Base-by-base conservation (phyloP, 2,329 filamentous ascomycete species). In the Cladophialophora carrionii region DNA sequence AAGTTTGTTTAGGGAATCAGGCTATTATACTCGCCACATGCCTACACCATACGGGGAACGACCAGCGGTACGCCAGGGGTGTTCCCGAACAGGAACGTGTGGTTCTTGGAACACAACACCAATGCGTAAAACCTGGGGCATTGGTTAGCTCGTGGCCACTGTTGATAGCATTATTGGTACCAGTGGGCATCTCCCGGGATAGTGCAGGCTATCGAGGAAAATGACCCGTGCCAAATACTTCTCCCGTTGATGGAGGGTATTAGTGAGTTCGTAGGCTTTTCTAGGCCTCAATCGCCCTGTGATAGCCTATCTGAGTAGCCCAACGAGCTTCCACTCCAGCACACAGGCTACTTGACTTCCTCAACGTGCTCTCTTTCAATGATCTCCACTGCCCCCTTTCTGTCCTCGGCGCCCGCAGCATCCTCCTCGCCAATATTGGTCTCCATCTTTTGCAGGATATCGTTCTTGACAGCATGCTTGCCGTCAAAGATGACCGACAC, bases 401-500 rank as follows among this genome's bases (percentile, higher is more conserved):
- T 48, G 24, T 64, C 56, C 20, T 37, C 24, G 5, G 31, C 26
- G 4, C 62, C 57, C 20, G 53, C 62, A 1, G 62, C 62, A 37
- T 64, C 62, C 56, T 64, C 62, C 8, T 64, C 62, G 4, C 62
- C 62, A 17, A 29, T 29, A 41, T 64, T 54, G 9, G 57, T 41
- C 56, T 49, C 56, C 56, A 59, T 56, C 34, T 64, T 64, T 26
- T 57, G 54, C 17, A 64, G 57, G 49, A 64, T 64, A 26, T 64
- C 62, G 43, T 64, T 64, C 26, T 46, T 55, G n/a, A 64, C 62
- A 10, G 57, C 57, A 48, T 60, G n/a, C 57, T 60, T 61, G 48
- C 62, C 62, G 51, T 64, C 62, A 29, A 60, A 61, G 32, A 58
- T 60, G 37, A 62, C 59, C 31, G 43, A 52, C 43, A 60, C 57